Conservation (phyloP, 495 filamentous ascomycete species). For the Aspergillus affinis region DNA sequence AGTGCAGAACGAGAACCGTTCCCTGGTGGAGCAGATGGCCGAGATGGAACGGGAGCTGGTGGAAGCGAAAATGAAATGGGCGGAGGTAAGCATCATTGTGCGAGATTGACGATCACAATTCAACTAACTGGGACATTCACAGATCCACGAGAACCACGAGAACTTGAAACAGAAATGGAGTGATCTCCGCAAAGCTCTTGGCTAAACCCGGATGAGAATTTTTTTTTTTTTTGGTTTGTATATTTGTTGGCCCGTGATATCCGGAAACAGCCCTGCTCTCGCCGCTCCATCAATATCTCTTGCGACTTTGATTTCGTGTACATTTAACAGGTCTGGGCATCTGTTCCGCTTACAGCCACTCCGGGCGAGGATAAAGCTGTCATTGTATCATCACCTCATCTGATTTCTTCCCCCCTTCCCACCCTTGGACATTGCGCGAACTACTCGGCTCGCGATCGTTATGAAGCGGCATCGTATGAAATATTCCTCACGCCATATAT, state of each 20-base stretch:
- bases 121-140: constrained; percentile 16
- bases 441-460: constrained; percentile 11
- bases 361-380: constrained; percentile 18
- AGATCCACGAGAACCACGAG: constrained; percentile 67
- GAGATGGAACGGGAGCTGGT: constrained; percentile 96
- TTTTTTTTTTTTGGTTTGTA: constrained; percentile 39
- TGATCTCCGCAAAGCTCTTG: constrained; percentile 71
- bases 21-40: constrained; percentile 82
- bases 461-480: constrained; percentile 17
- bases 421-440: constrained; percentile 12
- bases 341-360: constrained; percentile 12
- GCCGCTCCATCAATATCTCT: not conserved
- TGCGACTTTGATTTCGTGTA: constrained; percentile 15
- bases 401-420: not conserved
- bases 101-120: not conserved
- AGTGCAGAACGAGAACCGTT: constrained; percentile 90
- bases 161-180: constrained; percentile 75
- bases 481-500: constrained; percentile 1
- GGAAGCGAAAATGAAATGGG: constrained; percentile 89
- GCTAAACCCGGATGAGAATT: constrained; percentile 23
- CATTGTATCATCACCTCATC: constrained; percentile 21
- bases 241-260: constrained; percentile 11
- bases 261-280: constrained; percentile 1
- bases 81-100: constrained; percentile 63
- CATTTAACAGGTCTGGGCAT: constrained; percentile 17